Evolutionary conservation across 371 early-diverging fungal species (phyloP), one percentile per base, ranked within the genome.

Genomic region (Rhizomucor pusillus): DNA sequence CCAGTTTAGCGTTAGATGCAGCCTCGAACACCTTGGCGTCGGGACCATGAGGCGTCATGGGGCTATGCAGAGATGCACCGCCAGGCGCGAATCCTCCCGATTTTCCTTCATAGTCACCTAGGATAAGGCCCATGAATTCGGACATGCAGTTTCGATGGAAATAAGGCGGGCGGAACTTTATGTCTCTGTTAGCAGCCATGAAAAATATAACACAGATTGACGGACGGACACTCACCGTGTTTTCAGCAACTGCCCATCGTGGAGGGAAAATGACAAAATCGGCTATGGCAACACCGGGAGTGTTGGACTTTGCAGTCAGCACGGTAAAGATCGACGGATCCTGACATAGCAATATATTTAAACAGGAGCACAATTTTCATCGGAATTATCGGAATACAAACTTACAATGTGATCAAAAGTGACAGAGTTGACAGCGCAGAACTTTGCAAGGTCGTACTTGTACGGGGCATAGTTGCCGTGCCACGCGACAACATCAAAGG

Each of bases 261-360:
- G 98, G 97, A 59, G 98, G 97, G 77, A 97, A 97, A 40, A 95
- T 93, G 44, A 94, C 97, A 80, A 98, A 98, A 66, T 98, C 98
- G 10, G 93, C 92, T 22, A 95, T 71, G 5, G 97, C 94, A 0
- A 87, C 85, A 53, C 96, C 97, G 2, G 97, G 94, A 59, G 81
- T 83, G 46, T 81, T 83, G 3, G 93, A 90, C 69, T 93, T 93
- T 62, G 86, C 88, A 11, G 98, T 97, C 35, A 97, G 78, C 1
- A 96, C 97, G 1, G 98, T 97, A 66, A 94, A 95, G 54, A 95
- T 90, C 18, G 95, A 94, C 16, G 97, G 97, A 66, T 97, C 97
- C 86, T 84, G 62, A 19, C 24, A n/a, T n/a, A n/a, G n/a, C n/a
- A n/a, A n/a, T n/a, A n/a, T n/a, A n/a, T 41, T 20, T 41, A 16